phyloP scores from a whole-genome alignment of 1,284 basidiomycete species.

The Clitocybe nebularis region DNA sequence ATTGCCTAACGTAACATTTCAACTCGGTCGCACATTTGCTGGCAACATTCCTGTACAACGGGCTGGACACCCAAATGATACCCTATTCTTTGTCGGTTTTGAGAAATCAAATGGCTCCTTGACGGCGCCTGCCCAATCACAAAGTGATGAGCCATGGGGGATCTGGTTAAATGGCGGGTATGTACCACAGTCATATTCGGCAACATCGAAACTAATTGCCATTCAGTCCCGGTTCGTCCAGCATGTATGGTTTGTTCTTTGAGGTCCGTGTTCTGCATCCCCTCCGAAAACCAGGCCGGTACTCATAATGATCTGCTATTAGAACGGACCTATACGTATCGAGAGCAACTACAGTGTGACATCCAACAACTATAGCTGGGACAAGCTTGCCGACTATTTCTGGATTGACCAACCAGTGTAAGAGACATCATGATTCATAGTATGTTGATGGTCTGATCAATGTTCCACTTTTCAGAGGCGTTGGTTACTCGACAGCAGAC shows the following conservation, averaged over 20 bases:
- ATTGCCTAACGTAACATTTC: conserved; percentile 64
- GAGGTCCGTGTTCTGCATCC: conserved; percentile 40
- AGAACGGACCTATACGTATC: conserved; percentile 69
- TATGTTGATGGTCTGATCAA: too few species aligned
- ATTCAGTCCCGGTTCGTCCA: conserved; percentile 63
- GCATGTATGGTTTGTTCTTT: conserved; percentile 58
- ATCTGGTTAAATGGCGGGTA: conserved; percentile 76
- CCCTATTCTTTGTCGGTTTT: conserved; percentile 70
- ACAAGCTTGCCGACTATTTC: conserved; percentile 58
- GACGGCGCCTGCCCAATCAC: conserved; percentile 30
- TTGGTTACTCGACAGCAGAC: conserved; percentile 65
- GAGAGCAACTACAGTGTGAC: conserved; percentile 43
- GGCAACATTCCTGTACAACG: conserved; percentile 67
- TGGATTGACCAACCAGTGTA: conserved; percentile 77
- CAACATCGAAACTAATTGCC: conserved; percentile 1
- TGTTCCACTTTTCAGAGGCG: conserved; percentile 35
- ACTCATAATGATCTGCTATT: neutral
- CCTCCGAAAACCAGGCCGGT: neutral
- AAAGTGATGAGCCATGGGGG: conserved; percentile 57
- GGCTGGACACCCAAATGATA: conserved; percentile 63
- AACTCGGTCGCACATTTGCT: conserved; percentile 53
- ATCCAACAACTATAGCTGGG: conserved; percentile 55
- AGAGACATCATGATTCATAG: conserved; percentile 20
- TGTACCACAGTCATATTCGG: conserved; percentile 14
- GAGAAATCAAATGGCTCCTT: conserved; percentile 61